A percentile compares a stretch with the other conserved stretches of the same genome.
Conservation (phyloP, 805 yeast genomes). For the Candida glaebosa region DNA sequence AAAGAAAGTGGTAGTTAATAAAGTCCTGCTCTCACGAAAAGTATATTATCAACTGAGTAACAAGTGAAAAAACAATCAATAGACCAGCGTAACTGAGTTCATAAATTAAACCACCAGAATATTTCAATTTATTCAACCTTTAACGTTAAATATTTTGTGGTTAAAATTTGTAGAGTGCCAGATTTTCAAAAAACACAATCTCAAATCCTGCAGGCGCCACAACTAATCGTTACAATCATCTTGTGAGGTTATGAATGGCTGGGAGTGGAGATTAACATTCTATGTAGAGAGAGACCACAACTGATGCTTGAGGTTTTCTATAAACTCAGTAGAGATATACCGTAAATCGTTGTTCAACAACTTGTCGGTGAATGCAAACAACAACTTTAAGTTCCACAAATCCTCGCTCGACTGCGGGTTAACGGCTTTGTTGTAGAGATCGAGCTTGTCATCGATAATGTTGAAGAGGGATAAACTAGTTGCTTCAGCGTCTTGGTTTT, state of each 20-base stretch:
- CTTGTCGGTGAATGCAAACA: conserved; percentile 59
- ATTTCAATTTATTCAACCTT: neutral
- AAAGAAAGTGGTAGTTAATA: neutral
- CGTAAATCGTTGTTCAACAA: conserved; percentile 33
- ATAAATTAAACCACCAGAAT: neutral
- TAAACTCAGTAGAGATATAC: conserved; percentile 47
- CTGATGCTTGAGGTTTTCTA: conserved; percentile 49
- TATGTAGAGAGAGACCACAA: conserved; percentile 27
- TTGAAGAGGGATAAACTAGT: conserved; percentile 41
- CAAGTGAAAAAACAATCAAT: neutral
- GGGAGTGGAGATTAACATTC: neutral
- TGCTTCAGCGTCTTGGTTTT: conserved; percentile 17
- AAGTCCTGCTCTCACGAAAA: neutral
- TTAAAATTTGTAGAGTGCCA: too few relatives aligned
- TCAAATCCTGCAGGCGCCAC: neutral
- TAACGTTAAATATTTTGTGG: neutral
- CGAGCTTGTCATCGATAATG: conserved; percentile 53
- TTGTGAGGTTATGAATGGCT: neutral
- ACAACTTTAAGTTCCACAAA: conserved; percentile 58
- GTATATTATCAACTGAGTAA: neutral
- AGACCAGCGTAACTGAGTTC: neutral
- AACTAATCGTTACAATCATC: neutral
- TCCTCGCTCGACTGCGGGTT: conserved; percentile 48
- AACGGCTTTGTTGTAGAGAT: conserved; percentile 41
- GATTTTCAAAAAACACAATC: neutral